These are phyloP conservation scores for Talaromyces sp. DNA, from an alignment of 2,329 filamentous ascomycete genomes.

Conservation along the genomic window DNA sequence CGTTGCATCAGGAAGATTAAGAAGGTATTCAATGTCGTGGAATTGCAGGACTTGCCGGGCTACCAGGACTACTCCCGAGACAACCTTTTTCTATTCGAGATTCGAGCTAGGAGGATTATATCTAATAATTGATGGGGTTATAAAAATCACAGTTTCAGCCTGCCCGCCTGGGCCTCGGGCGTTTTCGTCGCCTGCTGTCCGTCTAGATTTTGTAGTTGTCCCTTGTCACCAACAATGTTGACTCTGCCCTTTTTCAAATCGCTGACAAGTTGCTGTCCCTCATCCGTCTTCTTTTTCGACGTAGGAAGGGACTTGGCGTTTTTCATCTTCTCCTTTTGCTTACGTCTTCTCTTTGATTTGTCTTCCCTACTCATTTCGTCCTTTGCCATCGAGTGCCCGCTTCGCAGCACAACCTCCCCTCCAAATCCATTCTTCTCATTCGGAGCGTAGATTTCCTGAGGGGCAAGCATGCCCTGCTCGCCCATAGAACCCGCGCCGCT, in stretches of 20 bases:
- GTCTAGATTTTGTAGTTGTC: slow-evolving; percentile 75
- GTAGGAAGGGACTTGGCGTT: slow-evolving; percentile 48
- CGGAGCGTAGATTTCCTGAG: slow-evolving; percentile 89
- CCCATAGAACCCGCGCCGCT: slow-evolving; percentile 63
- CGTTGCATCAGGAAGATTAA: slow-evolving; percentile 66
- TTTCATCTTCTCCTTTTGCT: slow-evolving; percentile 79
- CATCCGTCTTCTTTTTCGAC: slow-evolving; percentile 37
- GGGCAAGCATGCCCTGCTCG: slow-evolving; percentile 67
- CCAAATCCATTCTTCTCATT: slow-evolving; percentile 56
- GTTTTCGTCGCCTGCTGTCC: slow-evolving; percentile 60
- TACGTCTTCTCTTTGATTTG: slow-evolving; percentile 66
- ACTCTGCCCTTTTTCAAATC: slow-evolving; percentile 79
- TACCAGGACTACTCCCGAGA: slow-evolving; percentile 29
- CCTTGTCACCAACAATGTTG: slow-evolving; percentile 85
- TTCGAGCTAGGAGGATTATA: slow-evolving; percentile 16
- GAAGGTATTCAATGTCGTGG: slow-evolving; percentile 59
- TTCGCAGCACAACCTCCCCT: slow-evolving; percentile 71
- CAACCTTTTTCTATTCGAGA: slow-evolving; percentile 34
- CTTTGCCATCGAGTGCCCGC: slow-evolving; percentile 68
- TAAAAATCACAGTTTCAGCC: slow-evolving; percentile 28
- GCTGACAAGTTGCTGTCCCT: slow-evolving; percentile 53
- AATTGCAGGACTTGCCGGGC: slow-evolving; percentile 52
- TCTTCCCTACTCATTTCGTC: slow-evolving; percentile 88
- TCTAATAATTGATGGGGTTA: neutral
- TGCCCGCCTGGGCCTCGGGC: slow-evolving; percentile 20